These are phyloP conservation scores for Groenewaldozyma auringiensis DNA, from an alignment of 1,139 yeast genomes.

Conservation along the genomic window DNA sequence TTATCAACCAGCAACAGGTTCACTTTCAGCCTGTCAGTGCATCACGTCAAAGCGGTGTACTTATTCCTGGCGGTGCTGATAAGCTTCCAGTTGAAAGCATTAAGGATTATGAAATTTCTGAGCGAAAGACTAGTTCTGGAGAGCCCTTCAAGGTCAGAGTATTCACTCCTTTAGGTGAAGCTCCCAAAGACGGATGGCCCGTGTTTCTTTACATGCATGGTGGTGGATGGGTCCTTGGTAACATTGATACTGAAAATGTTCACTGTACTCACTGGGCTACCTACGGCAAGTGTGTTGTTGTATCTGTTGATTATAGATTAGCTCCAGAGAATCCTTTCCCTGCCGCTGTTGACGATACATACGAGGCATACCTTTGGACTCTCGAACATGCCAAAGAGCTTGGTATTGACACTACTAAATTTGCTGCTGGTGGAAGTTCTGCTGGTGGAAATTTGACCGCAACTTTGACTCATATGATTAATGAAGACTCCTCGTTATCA, in stretches of 20 bases:
- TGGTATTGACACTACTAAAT: slow-evolving; percentile 30
- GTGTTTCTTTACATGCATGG: slow-evolving; percentile 43
- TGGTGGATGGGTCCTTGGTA: slow-evolving; percentile 45
- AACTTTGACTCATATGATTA: slow-evolving; percentile 32
- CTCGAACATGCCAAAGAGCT: slow-evolving; percentile 21
- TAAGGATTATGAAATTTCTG: slow-evolving; percentile 11
- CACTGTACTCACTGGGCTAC: slow-evolving; percentile 40
- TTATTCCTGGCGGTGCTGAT: slow-evolving; percentile 17
- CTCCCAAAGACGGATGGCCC: slow-evolving; percentile 41
- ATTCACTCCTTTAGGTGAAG: slow-evolving; percentile 34
- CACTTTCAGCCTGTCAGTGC: slow-evolving; percentile 22
- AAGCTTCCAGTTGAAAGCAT: slow-evolving; percentile 12
- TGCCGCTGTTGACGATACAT: slow-evolving; percentile 33
- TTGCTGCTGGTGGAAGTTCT: slow-evolving; percentile 41
- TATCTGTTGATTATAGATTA: slow-evolving; percentile 36
- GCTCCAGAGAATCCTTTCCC: slow-evolving; percentile 35
- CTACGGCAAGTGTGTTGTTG: slow-evolving; percentile 34
- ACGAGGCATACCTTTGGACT: slow-evolving; percentile 7
- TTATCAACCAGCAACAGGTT: slow-evolving; percentile 20
- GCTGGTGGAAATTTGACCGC: slow-evolving; percentile 45
- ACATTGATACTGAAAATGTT: slow-evolving; percentile 40
- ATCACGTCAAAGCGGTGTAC: slow-evolving; percentile 15
- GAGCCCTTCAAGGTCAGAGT: slow-evolving; percentile 24
- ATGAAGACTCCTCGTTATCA: slow-evolving; percentile 25
- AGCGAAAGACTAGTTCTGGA: slow-evolving; percentile 13